Evolutionary conservation across 768 basidiomycete genomes (phyloP).

Genomic region (Leccinum incarnatum): DNA sequence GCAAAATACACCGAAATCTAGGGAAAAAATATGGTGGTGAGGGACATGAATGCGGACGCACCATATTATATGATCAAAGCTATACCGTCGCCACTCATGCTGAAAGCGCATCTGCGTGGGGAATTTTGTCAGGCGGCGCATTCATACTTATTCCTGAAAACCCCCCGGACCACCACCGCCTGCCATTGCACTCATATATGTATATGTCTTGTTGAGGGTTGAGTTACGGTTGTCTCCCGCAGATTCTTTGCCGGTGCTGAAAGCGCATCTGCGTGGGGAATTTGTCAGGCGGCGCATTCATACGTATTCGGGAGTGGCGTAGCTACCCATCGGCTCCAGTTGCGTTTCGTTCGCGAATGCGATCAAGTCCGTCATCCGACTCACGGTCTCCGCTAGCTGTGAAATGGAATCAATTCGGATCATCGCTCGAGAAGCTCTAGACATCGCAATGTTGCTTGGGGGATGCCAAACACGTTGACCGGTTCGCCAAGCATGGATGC

Average conservation of each 20-base stretch:
- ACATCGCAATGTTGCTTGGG: slow-evolving; percentile 87
- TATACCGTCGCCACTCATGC: background rate
- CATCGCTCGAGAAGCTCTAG: slow-evolving; percentile 53
- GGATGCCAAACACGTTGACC: slow-evolving; percentile 85
- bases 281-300: slow-evolving; percentile 23
- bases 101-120: slow-evolving; percentile 42
- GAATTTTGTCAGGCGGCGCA: slow-evolving; percentile 18
- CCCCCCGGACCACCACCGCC: slow-evolving; percentile 19
- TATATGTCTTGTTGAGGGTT: slow-evolving; percentile 7
- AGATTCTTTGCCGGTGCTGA: slow-evolving; percentile 38
- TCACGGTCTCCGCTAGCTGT: slow-evolving; percentile 78
- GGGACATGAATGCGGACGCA: too few relatives aligned
- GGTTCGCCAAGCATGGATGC: slow-evolving; percentile 77
- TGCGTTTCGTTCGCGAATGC: slow-evolving; percentile 51
- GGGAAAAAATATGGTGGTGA: too few relatives aligned
- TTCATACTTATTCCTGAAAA: slow-evolving; percentile 26
- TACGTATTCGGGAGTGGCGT: slow-evolving; percentile 22
- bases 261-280: slow-evolving; percentile 42
- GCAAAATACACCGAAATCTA: too few relatives aligned
- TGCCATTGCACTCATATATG: slow-evolving; percentile 16
- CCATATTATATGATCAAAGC: too few relatives aligned
- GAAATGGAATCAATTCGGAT: slow-evolving; percentile 9
- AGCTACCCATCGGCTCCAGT: slow-evolving; percentile 67
- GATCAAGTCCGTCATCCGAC: slow-evolving; percentile 77
- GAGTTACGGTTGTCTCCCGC: slow-evolving; percentile 27